phyloP scores from a whole-genome alignment of 345 rosid genomes.

The Acer campestre region DNA sequence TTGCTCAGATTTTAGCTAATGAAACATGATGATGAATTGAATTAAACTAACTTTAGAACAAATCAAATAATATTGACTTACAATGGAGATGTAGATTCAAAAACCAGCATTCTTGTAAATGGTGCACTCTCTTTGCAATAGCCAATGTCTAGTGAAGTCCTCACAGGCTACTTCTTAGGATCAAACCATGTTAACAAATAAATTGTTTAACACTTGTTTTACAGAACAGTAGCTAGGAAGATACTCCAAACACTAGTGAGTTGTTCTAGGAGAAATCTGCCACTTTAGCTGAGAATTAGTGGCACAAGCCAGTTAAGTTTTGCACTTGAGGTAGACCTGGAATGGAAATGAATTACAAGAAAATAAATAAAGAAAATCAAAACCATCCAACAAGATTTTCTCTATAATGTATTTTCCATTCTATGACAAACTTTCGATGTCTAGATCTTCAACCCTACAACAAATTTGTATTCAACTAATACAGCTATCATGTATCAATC shows the following conservation, averaged over 20 bases:
- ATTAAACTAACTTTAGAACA: not conserved
- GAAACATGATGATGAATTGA: not conserved
- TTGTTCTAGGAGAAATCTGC: slow-evolving; percentile 90
- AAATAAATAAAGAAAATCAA: not conserved
- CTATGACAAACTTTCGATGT: no score
- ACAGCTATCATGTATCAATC: no score
- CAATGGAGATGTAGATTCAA: slow-evolving; percentile 97
- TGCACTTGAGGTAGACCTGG: slow-evolving; percentile 68
- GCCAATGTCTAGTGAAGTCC: slow-evolving; percentile 74
- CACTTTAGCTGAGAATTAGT: slow-evolving; percentile 59
- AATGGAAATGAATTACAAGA: slow-evolving; percentile 10
- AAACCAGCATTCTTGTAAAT: slow-evolving; percentile 90
- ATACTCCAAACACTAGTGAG: slow-evolving; percentile 77
- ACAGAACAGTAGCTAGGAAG: slow-evolving; percentile 66
- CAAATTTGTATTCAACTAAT: no score
- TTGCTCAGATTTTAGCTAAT: slow-evolving; percentile 19
- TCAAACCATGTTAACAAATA: not conserved
- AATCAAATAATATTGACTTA: slow-evolving; percentile 40
- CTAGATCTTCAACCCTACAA: no score
- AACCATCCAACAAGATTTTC: not conserved
- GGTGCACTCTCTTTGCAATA: slow-evolving; percentile 84
- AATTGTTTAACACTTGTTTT: not conserved
- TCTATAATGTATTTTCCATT: no score
- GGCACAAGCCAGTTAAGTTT: slow-evolving; percentile 70
- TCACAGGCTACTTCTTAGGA: slow-evolving; percentile 94